Evolutionary conservation across 192 early-diverging fungal genomes (phyloP).

Genomic region (Coemansia sp.): DNA sequence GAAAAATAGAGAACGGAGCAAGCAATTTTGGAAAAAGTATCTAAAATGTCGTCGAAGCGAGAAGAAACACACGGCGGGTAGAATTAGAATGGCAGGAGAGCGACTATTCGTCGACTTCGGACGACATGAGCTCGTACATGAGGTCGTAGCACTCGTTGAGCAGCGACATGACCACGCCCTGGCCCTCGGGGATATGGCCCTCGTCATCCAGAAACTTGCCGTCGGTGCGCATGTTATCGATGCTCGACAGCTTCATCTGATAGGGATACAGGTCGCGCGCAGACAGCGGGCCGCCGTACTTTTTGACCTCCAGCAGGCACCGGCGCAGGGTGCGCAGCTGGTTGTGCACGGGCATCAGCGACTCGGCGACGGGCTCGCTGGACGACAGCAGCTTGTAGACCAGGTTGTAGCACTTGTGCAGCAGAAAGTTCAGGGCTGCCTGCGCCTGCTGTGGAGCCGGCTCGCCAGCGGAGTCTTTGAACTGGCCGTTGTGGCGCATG

Average conservation of each 20-base stretch:
- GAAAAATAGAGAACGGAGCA: too few relatives aligned
- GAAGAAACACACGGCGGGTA: too few relatives aligned
- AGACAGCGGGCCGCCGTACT: slow-evolving; percentile 75
- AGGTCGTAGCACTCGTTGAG: slow-evolving; percentile 89
- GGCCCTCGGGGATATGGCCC: slow-evolving; percentile 77
- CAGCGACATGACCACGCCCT: slow-evolving; percentile 78
- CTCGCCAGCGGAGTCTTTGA: slow-evolving; percentile 64
- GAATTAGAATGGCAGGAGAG: too few relatives aligned
- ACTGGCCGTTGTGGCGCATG: slow-evolving; percentile 81
- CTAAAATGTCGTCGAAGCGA: too few relatives aligned
- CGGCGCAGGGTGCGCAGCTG: slow-evolving; percentile 77
- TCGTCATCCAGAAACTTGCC: slow-evolving; percentile 86
- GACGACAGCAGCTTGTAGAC: slow-evolving; percentile 78
- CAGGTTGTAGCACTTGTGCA: slow-evolving; percentile 80
- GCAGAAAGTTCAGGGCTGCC: slow-evolving; percentile 68
- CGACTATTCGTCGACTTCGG: slow-evolving; percentile 54
- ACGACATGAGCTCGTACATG: slow-evolving; percentile 66
- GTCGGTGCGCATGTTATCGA: slow-evolving; percentile 77
- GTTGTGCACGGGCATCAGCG: slow-evolving; percentile 81
- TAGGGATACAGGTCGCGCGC: slow-evolving; percentile 77
- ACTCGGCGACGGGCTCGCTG: slow-evolving; percentile 76
- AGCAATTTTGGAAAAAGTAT: too few relatives aligned
- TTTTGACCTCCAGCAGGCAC: slow-evolving; percentile 73
- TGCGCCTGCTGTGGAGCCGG: slow-evolving; percentile 65
- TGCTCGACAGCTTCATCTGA: slow-evolving; percentile 80